Conservation (phyloP, 2,329 filamentous ascomycete species). For the Biscogniauxia mediterranea region DNA sequence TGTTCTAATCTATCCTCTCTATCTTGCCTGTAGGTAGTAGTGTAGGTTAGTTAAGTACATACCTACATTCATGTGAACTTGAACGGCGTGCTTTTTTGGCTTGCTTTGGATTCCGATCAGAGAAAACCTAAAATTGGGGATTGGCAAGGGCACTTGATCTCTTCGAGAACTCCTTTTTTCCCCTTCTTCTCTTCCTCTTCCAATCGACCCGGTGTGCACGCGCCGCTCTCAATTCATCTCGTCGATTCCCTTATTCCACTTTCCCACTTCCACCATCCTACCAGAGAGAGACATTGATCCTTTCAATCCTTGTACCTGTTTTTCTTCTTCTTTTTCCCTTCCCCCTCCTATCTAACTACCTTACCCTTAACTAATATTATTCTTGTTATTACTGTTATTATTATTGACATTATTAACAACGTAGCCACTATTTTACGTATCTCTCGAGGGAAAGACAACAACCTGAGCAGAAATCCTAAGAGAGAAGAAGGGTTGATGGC, state of each 20-base stretch:
- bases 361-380: neutral
- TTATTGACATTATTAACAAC: neutral
- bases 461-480: too few relatives aligned
- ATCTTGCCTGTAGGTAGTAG: too few relatives aligned
- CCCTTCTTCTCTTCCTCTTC: neutral
- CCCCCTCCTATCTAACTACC: neutral
- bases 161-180: too few relatives aligned
- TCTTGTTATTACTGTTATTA: too few relatives aligned
- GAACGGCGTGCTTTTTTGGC: neutral
- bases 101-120: neutral
- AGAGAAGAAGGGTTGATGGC: neutral
- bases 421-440: neutral
- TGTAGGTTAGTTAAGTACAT: too few relatives aligned
- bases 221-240: neutral
- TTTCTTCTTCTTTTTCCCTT: neutral
- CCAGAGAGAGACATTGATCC: neutral
- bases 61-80: too few relatives aligned
- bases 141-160: neutral
- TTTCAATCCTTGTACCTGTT: neutral
- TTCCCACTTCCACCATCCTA: neutral
- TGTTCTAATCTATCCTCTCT: too few relatives aligned
- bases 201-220: neutral
- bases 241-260: neutral
- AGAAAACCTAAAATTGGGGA: neutral
- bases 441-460: neutral